A percentile compares a stretch with the other conserved stretches of the same genome.
phyloP scores from a whole-genome alignment of 1,284 basidiomycete genomes.

The Tylopilus orsonianus region DNA sequence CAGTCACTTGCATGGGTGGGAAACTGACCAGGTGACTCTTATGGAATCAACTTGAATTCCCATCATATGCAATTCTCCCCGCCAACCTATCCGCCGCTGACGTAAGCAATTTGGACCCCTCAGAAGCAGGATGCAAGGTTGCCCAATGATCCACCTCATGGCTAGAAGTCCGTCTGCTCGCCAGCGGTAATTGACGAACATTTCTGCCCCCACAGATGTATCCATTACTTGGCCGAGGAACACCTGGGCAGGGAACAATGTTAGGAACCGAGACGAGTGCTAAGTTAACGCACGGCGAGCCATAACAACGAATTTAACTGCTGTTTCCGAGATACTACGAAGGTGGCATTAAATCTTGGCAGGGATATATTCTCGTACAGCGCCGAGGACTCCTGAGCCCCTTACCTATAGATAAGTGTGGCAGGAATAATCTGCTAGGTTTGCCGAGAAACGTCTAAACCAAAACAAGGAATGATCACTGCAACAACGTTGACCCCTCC shows the following conservation, averaged over 20 bases:
- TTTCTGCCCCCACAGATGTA: slow-evolving; percentile 48
- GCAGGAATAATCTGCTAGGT: slow-evolving; percentile 43
- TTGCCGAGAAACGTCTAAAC: slow-evolving; percentile 50
- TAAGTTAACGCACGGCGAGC: slow-evolving; percentile 11
- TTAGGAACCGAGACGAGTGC: not conserved
- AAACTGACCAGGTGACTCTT: too few species aligned
- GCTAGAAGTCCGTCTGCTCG: slow-evolving; percentile 44
- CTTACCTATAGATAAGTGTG: slow-evolving; percentile 39
- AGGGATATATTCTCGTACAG: not conserved
- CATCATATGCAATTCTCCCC: slow-evolving; percentile 8
- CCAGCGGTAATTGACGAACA: slow-evolving; percentile 53
- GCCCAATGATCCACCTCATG: slow-evolving; percentile 43
- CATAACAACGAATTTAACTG: slow-evolving; percentile 18
- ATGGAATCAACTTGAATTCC: not conserved
- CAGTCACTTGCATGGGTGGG: not conserved
- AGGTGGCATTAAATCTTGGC: not conserved
- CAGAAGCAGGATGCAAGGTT: slow-evolving; percentile 35
- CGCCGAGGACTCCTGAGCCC: not conserved
- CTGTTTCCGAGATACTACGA: slow-evolving; percentile 20
- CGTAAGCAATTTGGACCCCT: slow-evolving; percentile 18
- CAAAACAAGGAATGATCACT: slow-evolving; percentile 44
- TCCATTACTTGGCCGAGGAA: slow-evolving; percentile 52
- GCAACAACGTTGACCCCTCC: slow-evolving; percentile 46
- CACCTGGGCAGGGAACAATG: slow-evolving; percentile 16
- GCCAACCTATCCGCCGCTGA: slow-evolving; percentile 22